Percentiles rank a stretch among this genome's conserved stretches.
Evolutionary conservation across 2,329 filamentous ascomycete genomes (phyloP).

Genomic region (Epichloe amarillans): DNA sequence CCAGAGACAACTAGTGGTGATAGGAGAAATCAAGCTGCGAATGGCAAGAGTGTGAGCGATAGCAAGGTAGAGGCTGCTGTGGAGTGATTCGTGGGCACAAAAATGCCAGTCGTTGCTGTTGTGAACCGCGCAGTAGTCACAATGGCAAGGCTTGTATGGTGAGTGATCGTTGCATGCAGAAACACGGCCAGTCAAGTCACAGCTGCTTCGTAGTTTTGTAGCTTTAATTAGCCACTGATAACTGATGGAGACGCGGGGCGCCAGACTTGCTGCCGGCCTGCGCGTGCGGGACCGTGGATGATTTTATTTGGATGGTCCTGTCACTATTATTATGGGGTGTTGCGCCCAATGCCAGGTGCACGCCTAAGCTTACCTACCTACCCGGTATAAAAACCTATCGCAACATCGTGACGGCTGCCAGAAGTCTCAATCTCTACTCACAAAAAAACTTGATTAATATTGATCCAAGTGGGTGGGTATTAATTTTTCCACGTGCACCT

Average conservation of each 20-base stretch:
- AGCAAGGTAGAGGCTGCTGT: not conserved
- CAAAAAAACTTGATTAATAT: no score
- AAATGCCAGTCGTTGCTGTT: not conserved
- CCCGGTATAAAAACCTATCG: no score
- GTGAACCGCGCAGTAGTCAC: not conserved
- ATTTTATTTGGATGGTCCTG: not conserved
- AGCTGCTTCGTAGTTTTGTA: not conserved
- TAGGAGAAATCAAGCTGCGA: not conserved
- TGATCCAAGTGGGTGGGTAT: no score
- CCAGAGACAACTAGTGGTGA: not conserved
- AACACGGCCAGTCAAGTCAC: not conserved
- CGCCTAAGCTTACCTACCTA: no score
- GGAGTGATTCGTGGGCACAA: not conserved
- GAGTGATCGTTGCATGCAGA: not conserved
- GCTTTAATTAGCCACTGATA: not conserved
- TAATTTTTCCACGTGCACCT: no score
- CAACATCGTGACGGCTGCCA: no score
- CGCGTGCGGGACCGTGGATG: not conserved
- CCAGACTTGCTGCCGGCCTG: not conserved
- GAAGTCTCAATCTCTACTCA: no score
- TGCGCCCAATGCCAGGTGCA: not conserved
- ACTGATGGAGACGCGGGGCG: not conserved
- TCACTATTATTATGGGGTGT: no score
- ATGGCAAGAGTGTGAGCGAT: not conserved
- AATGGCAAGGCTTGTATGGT: not conserved